Evolutionary conservation across 768 basidiomycete species (phyloP).

Genomic region (Baorangia bicolor): DNA sequence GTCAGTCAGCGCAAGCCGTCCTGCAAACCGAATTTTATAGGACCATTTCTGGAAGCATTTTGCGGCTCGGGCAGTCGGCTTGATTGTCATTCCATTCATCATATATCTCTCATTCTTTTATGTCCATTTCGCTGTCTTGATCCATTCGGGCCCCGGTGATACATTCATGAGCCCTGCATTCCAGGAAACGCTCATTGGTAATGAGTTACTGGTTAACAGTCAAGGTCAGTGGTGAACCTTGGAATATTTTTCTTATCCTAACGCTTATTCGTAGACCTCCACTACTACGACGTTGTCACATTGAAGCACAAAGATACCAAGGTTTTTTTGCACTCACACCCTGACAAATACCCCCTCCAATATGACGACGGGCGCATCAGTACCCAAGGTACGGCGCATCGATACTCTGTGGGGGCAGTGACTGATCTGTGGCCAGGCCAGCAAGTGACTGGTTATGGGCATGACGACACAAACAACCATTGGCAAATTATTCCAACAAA

Average conservation of each 20-base stretch:
- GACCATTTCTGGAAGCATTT: conserved; percentile 91
- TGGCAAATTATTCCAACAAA: conserved; percentile 97
- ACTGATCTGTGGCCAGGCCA: conserved; percentile 54
- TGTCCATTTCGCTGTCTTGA: conserved; percentile 88
- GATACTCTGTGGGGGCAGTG: not conserved
- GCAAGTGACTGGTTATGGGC: conserved; percentile 94
- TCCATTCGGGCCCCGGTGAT: conserved; percentile 88
- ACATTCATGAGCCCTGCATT: conserved; percentile 97
- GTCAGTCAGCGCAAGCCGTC: not conserved
- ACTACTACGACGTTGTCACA: conserved; percentile 86
- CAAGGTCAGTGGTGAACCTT: conserved; percentile 61
- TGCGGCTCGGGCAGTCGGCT: conserved; percentile 73
- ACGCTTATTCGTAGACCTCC: conserved; percentile 65
- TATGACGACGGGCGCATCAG: conserved; percentile 96
- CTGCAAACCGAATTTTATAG: conserved; percentile 38
- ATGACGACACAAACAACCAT: conserved; percentile 91
- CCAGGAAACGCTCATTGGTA: conserved; percentile 92
- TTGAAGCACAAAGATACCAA: conserved; percentile 93
- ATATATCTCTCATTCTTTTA: conserved; percentile 97
- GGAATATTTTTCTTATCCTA: not conserved
- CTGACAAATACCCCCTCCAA: conserved; percentile 85
- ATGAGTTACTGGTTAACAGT: conserved; percentile 88
- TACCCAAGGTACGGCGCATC: conserved; percentile 64
- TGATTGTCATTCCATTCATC: conserved; percentile 86
- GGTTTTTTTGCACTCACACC: conserved; percentile 90